phyloP scores from a whole-genome alignment of 768 basidiomycete genomes.

The Solioccasus polychromus region DNA sequence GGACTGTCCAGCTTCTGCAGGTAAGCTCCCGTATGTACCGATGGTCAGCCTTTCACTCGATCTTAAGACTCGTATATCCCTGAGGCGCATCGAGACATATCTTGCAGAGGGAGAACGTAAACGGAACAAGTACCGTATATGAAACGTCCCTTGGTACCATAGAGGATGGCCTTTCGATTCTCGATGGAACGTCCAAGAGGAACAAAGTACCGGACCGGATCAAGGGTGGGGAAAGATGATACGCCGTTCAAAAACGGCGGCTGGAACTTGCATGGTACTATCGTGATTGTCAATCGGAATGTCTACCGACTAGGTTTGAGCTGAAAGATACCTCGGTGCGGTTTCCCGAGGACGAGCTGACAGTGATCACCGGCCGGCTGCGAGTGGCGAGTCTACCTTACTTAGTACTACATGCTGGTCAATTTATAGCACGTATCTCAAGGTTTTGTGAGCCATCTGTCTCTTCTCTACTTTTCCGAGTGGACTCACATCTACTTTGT shows the following conservation, averaged over 20 bases:
- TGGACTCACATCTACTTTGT: too few species aligned
- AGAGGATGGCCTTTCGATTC: slow-evolving; percentile 44
- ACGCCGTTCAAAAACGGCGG: neutral
- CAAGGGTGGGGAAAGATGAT: slow-evolving; percentile 17
- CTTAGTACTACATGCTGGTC: slow-evolving; percentile 79
- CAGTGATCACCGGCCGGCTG: slow-evolving; percentile 48
- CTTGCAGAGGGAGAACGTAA: slow-evolving; percentile 62
- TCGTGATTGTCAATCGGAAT: slow-evolving; percentile 13
- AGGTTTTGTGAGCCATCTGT: slow-evolving; percentile 53
- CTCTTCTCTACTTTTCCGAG: neutral
- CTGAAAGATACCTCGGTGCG: slow-evolving; percentile 42
- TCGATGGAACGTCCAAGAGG: slow-evolving; percentile 55
- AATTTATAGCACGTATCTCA: slow-evolving; percentile 64
- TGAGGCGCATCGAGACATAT: slow-evolving; percentile 59
- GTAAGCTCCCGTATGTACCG: slow-evolving; percentile 11
- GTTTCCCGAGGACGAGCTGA: slow-evolving; percentile 47
- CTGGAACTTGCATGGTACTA: slow-evolving; percentile 6
- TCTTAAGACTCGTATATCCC: slow-evolving; percentile 49
- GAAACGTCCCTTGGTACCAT: slow-evolving; percentile 36
- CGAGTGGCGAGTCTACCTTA: slow-evolving; percentile 49
- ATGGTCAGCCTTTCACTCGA: neutral
- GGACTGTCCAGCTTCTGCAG: slow-evolving; percentile 75
- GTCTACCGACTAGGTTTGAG: slow-evolving; percentile 33
- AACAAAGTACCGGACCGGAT: slow-evolving; percentile 42
- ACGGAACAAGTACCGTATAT: slow-evolving; percentile 56